Percentiles rank a stretch among this genome's conserved stretches.
phyloP scores from a whole-genome alignment of 1,284 basidiomycete genomes.

The Malassezia vespertilionis region DNA sequence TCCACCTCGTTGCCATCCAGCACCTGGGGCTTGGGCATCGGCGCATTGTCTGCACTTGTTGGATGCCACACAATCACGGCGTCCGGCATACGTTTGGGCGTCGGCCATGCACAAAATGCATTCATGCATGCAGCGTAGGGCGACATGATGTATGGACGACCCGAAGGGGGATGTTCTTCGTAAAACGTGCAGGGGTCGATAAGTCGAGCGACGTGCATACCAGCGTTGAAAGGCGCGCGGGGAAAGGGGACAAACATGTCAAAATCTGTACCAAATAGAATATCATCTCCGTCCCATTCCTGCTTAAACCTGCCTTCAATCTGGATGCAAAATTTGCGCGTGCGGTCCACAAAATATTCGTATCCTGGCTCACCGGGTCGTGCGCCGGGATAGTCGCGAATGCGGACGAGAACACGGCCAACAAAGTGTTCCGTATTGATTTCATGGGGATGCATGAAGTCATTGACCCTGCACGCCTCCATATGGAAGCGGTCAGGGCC shows the following conservation, averaged over 20 bases:
- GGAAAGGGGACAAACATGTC: conserved; percentile 44
- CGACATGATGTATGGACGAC: conserved; percentile 50
- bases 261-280: conserved; percentile 42
- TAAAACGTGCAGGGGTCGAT: conserved; percentile 47
- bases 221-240: conserved; percentile 47
- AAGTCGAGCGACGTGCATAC: conserved; percentile 48
- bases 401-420: conserved; percentile 49
- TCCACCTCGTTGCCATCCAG: conserved; percentile 35
- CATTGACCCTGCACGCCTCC: conserved; percentile 47
- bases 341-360: conserved; percentile 44
- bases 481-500: conserved; percentile 47
- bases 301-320: conserved; percentile 50
- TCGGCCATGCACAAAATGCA: conserved; percentile 48
- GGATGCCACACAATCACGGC: conserved; percentile 47
- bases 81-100: conserved; percentile 41
- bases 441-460: conserved; percentile 44
- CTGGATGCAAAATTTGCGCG: conserved; percentile 49
- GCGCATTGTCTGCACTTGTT: conserved; percentile 11
- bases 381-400: conserved; percentile 47
- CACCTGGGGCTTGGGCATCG: conserved; percentile 16
- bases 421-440: conserved; percentile 49
- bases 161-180: conserved; percentile 44
- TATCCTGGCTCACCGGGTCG: conserved; percentile 30
- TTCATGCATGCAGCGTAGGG: conserved; percentile 50
- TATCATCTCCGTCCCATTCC: conserved; percentile 30